Conservation (phyloP, 164 flowering plant species). For the Dillenia suffruticosa region DNA sequence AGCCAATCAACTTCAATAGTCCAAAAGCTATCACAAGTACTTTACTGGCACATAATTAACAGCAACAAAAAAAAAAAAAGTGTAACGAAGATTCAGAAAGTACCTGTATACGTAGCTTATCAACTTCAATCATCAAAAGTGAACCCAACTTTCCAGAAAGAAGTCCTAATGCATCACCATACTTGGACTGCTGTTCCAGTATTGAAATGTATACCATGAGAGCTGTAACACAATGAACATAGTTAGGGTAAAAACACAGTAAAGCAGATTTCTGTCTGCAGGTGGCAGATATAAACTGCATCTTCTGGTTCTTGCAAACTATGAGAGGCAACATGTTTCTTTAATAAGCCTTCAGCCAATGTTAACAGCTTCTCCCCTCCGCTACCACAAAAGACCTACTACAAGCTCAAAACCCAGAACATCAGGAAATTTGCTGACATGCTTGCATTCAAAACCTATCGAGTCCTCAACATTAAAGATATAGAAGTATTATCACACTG, state of each 20-base stretch:
- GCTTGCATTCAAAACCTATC: neutral
- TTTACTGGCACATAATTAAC: neutral
- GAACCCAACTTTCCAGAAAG: slow-evolving; percentile 82
- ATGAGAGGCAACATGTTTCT: slow-evolving; percentile 84
- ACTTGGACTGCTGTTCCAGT: slow-evolving; percentile 83
- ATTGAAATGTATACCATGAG: slow-evolving; percentile 78
- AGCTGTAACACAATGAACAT: slow-evolving; percentile 42
- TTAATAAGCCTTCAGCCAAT: slow-evolving; percentile 88
- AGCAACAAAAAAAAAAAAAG: slow-evolving; percentile 1
- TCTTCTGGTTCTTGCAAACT: slow-evolving; percentile 96
- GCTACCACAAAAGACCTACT: slow-evolving; percentile 69
- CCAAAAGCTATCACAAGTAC: no score
- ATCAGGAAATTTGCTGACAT: neutral
- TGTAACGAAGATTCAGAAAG: slow-evolving; percentile 23
- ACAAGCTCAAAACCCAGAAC: slow-evolving; percentile 6
- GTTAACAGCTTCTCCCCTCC: slow-evolving; percentile 65
- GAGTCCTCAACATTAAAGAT: no score
- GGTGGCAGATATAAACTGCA: slow-evolving; percentile 15
- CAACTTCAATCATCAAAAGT: slow-evolving; percentile 73
- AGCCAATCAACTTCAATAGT: no score
- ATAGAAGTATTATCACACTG: no score
- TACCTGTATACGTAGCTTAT: slow-evolving; percentile 88
- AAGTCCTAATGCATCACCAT: slow-evolving; percentile 68
- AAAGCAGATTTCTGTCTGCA: neutral
- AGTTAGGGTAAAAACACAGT: slow-evolving; percentile 1